phyloP scores from a whole-genome alignment of 2,329 filamentous ascomycete genomes.

The Fusarium miscanthi region DNA sequence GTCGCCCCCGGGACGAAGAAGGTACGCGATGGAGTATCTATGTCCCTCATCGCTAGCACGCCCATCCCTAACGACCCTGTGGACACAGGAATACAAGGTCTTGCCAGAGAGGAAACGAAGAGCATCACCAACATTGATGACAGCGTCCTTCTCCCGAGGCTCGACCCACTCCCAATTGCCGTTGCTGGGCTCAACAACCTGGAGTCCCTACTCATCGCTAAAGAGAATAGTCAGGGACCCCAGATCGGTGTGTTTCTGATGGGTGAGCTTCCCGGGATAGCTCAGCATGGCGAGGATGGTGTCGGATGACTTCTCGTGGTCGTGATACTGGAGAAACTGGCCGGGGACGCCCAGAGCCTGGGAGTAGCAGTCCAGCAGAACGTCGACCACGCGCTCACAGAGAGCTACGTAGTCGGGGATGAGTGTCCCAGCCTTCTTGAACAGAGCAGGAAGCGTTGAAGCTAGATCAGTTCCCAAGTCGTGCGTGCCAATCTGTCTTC shows the following conservation, averaged over 20 bases:
- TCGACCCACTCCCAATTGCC: not conserved
- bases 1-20: not conserved
- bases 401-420: not conserved
- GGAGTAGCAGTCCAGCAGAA: not conserved
- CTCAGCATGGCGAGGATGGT: not conserved
- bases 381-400: not conserved
- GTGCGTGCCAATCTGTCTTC: not conserved
- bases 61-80: not conserved
- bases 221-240: not conserved
- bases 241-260: not conserved
- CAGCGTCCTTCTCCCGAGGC: not conserved
- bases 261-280: not conserved
- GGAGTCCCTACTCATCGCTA: not conserved
- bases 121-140: not conserved
- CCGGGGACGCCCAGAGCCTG: not conserved
- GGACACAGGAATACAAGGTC: not conserved
- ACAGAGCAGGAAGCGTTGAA: not conserved
- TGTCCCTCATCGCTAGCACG: not conserved
- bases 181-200: not conserved
- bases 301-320: not conserved
- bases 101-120: not conserved
- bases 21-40: not conserved
- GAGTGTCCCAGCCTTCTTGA: not conserved
- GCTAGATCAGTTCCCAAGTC: not conserved
- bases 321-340: not conserved